Evolutionary conservation across 805 yeast genomes (phyloP), one percentile per base, ranked within the genome.

Genomic region (Cyberlindnera suaveolens): DNA sequence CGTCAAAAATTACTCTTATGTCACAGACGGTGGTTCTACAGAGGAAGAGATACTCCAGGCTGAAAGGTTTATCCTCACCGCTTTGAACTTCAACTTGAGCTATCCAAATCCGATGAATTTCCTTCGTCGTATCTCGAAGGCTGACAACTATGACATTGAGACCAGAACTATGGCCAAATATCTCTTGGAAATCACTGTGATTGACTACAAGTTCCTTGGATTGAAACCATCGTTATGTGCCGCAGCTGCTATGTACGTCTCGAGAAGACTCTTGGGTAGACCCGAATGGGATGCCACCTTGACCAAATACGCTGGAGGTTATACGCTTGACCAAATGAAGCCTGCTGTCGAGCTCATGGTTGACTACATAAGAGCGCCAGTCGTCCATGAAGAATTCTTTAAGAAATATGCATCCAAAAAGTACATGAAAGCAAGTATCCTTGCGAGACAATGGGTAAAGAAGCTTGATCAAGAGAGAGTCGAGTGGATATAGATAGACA

Each of bases 91-190:
- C 63, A 81, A 86, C 59, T 71, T 89, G 58, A 80, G 84, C 50
- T 85, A 83, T 61, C 95, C 96, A 32, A 86, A 84, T 60, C 96
- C 96, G 39, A 80, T 88, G 82, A 87, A 87, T 64, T 90, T 89
- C 58, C 68, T 89, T 57, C 75, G 96, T 59, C 74, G 96, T 59
- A 83, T 88, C 36, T 85, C 96, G 31, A 87, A 85, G 58, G 96
- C 96, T 36, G 96, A 89, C 63, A 86, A 83, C 57, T 89, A 88
- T 63, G 93, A 88, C 61, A 80, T 83, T 42, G 83, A 80, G 57
- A 77, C 89, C 34, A 77, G 96, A 64, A 85, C 95, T 7, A 69
- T 86, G 49, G 96, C 93, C 23, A 89, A 89, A 61, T 88, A 85
- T 62, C 65, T 90, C 40, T 63, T 90, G 46, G 96, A 90, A 59